Evolutionary conservation across 2,329 filamentous ascomycete genomes (phyloP).

Genomic region (Fusarium sp.): DNA sequence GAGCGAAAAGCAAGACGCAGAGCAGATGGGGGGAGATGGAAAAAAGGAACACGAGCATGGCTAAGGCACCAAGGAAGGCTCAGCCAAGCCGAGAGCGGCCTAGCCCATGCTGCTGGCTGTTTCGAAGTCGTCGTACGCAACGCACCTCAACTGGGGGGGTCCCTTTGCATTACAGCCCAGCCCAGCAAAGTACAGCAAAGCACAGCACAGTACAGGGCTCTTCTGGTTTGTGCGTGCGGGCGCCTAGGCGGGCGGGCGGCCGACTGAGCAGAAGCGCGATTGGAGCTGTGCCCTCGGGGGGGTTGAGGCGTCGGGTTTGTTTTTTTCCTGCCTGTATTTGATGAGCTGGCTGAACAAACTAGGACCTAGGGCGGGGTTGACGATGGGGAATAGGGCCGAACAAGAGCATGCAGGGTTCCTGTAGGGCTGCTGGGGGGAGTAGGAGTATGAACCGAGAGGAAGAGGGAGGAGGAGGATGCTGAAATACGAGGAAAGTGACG

Average conservation of each 20-base stretch:
- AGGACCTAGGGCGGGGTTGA: slow-evolving; percentile 12
- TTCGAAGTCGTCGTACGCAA: not conserved
- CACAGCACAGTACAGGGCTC: slow-evolving; percentile 2
- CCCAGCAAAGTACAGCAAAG: not conserved
- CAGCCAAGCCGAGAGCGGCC: slow-evolving; percentile 5
- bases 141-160: not conserved
- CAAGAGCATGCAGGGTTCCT: not conserved
- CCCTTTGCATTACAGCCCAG: not conserved
- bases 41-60: not conserved
- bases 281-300: slow-evolving; percentile 20
- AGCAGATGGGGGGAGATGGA: not conserved
- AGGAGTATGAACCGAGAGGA: slow-evolving; percentile 1
- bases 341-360: slow-evolving; percentile 11
- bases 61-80: slow-evolving; percentile 2
- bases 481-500: not conserved
- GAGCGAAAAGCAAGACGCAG: not conserved
- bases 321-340: slow-evolving; percentile 5
- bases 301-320: slow-evolving; percentile 4
- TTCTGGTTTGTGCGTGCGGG: slow-evolving; percentile 14
- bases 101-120: slow-evolving; percentile 5
- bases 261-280: slow-evolving; percentile 36
- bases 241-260: slow-evolving; percentile 36
- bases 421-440: slow-evolving; percentile 16
- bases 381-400: slow-evolving; percentile 27
- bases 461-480: not conserved